Base-by-base conservation (phyloP, 164 flowering plant species). In the Macadamia tetraphylla region DNA sequence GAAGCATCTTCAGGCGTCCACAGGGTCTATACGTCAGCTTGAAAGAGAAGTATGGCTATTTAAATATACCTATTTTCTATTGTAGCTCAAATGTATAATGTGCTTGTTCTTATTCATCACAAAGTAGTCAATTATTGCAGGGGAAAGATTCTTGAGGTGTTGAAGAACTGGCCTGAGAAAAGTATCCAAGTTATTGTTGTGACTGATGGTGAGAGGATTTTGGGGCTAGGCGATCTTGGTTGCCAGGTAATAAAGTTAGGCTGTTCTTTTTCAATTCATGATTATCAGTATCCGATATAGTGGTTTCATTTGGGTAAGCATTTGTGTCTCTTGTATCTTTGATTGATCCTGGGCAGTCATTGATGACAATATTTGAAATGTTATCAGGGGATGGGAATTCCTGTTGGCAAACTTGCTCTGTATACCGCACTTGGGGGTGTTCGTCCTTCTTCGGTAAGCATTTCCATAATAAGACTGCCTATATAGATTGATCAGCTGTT, bases 331-430 rank as follows among this genome's bases (percentile, higher is more conserved):
- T 35, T 13, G 10, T n/a, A 6, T 29, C 30, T 35, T 30, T 29
- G 14, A 52, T 64, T 14, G 9, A 55, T 8, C 17, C 42, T 15
- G 3, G 40, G 6, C 13, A 4, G 29, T 17, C 58, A 53, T 29
- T 46, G 43, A 30, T 23, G 3, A 29, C 53, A 53, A 40, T 66
- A 14, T 31, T 65, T 70, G n/a, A 67, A 63, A 64, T 79, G 68
- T 64, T 74, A 57, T 31, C 77, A 93, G 97, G 98, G 98, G 6
- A 93, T 93, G 98, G 98, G 98, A 9, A 93, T 93, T 64, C 98
- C 98, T 52, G 98, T 90, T 2, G 97, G 98, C 18, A 92, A 90
- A 70, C 79, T 92, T 63, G 68, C 98, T 65, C 67, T 92, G 44
- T 92, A 92, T 78, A 84, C 98, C 9, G 96, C 96, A 42, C 94